Evolutionary conservation across 2,329 filamentous ascomycete species (phyloP), one percentile per base, ranked within the genome.

Genomic region (Diaporthe vexans): DNA sequence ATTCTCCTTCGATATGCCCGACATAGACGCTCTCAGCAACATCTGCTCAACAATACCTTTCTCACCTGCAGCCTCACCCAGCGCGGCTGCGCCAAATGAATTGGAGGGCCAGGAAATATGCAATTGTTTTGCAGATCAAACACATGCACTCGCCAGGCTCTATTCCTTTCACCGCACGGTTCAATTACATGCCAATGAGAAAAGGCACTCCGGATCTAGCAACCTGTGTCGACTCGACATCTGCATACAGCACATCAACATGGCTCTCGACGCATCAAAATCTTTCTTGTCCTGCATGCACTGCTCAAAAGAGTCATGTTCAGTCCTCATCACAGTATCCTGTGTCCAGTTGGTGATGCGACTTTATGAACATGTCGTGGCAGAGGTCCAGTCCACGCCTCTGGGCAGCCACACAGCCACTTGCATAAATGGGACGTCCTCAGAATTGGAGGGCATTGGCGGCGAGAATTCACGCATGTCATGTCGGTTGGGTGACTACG

Each of bases 401-500:
- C 29, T 33, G 29, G 29, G 29, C 4, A 17, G 40, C 4, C 24
- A 26, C 24, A 2, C 15, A 2, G 0, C 1, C 4, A 21, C 37
- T 48, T 29, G 37, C 8, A n/a, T 37, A n/a, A 24, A 46, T 4
- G 33, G 40, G 2, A 21, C 40, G 2, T 35, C 37, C 9, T 46
- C 37, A 13, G 15, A 8, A 26, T 9, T 11, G 17, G 9, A 63
- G 3, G 7, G 9, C 21, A 15, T 63, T 0, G 2, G 17, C 6
- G 5, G 58, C 10, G 40, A 46, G 0, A n/a, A 63, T 5, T 6
- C 58, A 17, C 24, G 46, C 37, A 63, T 63, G 40, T 33, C 58
- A 33, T 63, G 58, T 63, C 58, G 58, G 15, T 21, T 63, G 24
- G 58, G 58, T 13, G 58, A 63, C 15, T 63, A 63, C 24, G 58